Base-by-base conservation (phyloP, 139 green algal species). In the Zygnema cylindricum region DNA sequence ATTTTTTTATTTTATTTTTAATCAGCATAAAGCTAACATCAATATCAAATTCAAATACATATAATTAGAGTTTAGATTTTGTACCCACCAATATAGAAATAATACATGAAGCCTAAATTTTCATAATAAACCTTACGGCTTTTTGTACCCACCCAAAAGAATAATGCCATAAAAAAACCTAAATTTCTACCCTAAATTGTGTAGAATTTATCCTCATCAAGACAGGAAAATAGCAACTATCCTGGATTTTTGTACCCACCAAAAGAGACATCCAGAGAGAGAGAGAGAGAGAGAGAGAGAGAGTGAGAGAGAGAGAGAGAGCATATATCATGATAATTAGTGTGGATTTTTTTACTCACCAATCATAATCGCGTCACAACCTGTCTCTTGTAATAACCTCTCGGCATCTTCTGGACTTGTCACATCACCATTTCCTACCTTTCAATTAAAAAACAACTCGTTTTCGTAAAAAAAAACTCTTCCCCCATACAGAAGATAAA, bases 401-500 rank as follows among this genome's bases (percentile, higher is more conserved):
- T 21, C 22, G 16, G 73, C 73, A 22, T 16, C 21, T 54, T 21
- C 21, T 16, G 22, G 35, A 22, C 73, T 81, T 21, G 73, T 81
- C 73, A 81, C 73, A 22, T 81, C 73, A 21, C 73, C 73, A 40
- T 81, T 81, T 35, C 73, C 73, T 21, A 81, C 73, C 73, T 81
- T 35, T 73, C 57, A n/a, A n/a, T n/a, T n/a, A n/a, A 73, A 25
- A 30, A 73, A 25, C 30, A 35, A 30, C 57, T 35, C 30, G 30
- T 30, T 35, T 25, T 35, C 25, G 57, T 35, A 73, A 30, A 25
- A 73, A 73, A 73, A 30, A 73, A 25, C 57, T 30, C 30, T 73
- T 73, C 30, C 25, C 57, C 25, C 30, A 35, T 25, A 30, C 57
- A 73, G 25, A 35, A 30, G 57, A 73, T 73, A 35, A 30, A 25